Conservation (phyloP, 169 alveolate species). For the Perkinsus olseni region DNA sequence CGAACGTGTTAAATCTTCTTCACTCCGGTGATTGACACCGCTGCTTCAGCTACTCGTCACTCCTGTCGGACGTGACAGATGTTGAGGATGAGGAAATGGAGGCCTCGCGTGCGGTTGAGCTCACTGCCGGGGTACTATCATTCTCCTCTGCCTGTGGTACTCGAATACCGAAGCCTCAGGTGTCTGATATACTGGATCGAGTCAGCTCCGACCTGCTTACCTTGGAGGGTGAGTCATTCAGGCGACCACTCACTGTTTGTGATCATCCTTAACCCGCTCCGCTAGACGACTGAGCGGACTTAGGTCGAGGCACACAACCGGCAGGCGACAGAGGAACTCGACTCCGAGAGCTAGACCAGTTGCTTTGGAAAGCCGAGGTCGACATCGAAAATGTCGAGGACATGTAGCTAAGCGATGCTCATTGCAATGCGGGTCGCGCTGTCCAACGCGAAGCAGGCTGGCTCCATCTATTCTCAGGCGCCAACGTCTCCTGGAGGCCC, state of each 20-base stretch:
- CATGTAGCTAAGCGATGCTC: not conserved
- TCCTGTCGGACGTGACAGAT: conserved; percentile 10
- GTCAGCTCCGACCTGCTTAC: not conserved
- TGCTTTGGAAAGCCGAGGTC: conserved; percentile 51
- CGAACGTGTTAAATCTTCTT: too few relatives aligned
- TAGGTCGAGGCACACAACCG: not conserved
- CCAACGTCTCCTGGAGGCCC: not conserved
- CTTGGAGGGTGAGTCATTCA: not conserved
- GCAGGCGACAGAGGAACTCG: not conserved
- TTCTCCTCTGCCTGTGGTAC: not conserved
- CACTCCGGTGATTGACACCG: too few relatives aligned
- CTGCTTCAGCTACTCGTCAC: conserved; percentile 5
- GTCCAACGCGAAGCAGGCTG: not conserved
- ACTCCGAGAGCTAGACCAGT: conserved; percentile 24
- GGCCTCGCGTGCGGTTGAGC: conserved; percentile 17
- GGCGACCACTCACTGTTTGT: not conserved
- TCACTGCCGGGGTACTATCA: conserved; percentile 4
- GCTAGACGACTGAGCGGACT: not conserved
- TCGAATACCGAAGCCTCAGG: not conserved
- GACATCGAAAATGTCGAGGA: conserved; percentile 44
- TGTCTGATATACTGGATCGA: not conserved
- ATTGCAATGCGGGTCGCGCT: not conserved
- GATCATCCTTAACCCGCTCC: too few relatives aligned
- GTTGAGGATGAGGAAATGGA: conserved; percentile 38
- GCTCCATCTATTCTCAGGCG: not conserved